Conservation (phyloP, 2,329 filamentous ascomycete species). For the Coleophoma cylindrospora region DNA sequence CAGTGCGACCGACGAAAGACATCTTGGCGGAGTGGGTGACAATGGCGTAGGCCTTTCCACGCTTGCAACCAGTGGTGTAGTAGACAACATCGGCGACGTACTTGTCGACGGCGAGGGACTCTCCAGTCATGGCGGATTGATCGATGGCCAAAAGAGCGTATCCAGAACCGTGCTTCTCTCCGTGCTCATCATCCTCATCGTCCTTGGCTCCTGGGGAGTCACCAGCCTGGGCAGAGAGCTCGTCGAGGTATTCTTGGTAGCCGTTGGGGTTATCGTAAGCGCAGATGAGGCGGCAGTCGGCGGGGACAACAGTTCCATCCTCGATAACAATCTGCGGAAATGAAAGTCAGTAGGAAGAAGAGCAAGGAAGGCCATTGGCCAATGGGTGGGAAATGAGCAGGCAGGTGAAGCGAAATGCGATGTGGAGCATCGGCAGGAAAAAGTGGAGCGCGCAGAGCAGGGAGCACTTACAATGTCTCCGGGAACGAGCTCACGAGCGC, state of each 20-base stretch:
- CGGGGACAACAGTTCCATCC: slow-evolving; percentile 67
- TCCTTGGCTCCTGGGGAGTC: slow-evolving; percentile 53
- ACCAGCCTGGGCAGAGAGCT: slow-evolving; percentile 55
- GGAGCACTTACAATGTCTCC: slow-evolving; percentile 62
- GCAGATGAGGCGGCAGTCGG: slow-evolving; percentile 67
- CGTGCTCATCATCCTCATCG: slow-evolving; percentile 53
- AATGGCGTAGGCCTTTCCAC: slow-evolving; percentile 69
- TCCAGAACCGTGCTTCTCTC: slow-evolving; percentile 48
- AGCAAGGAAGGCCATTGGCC: not conserved
- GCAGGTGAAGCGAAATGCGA: not conserved
- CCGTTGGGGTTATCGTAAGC: slow-evolving; percentile 65
- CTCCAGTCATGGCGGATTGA: slow-evolving; percentile 77
- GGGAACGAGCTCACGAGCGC: slow-evolving; percentile 69
- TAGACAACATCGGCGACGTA: slow-evolving; percentile 73
- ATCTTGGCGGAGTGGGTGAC: slow-evolving; percentile 62
- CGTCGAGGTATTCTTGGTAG: slow-evolving; percentile 62
- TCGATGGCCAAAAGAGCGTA: slow-evolving; percentile 66
- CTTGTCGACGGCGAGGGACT: slow-evolving; percentile 74
- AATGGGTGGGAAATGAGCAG: not conserved
- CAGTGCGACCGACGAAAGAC: slow-evolving; percentile 75
- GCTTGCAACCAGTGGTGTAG: slow-evolving; percentile 80
- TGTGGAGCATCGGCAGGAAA: not conserved
- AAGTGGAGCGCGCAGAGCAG: not conserved
- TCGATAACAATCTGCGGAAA: slow-evolving; percentile 56
- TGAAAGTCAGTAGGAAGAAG: slow-evolving; percentile 1